These are phyloP conservation scores for Boletus insuetus DNA, from an alignment of 768 basidiomycete genomes.

Conservation along the genomic window DNA sequence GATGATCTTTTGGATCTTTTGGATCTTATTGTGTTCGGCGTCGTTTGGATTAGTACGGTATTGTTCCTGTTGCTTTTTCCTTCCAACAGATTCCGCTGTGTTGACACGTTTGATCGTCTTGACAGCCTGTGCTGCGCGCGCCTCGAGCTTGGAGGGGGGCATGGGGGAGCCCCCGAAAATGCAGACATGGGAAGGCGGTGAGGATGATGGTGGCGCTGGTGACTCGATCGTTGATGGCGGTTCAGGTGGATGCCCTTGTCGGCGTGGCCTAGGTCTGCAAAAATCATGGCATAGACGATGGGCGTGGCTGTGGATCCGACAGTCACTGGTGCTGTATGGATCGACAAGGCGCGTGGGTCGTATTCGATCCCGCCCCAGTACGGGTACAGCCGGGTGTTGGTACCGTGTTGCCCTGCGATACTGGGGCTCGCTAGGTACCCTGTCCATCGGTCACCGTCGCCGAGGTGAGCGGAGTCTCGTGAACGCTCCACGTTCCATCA, in stretches of 20 bases:
- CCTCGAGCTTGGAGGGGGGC: not conserved
- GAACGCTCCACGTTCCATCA: not conserved
- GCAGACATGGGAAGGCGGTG: not conserved
- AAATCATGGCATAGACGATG: not conserved
- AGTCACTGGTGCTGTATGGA: not conserved
- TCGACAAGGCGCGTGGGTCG: not conserved
- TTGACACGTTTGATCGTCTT: conserved; percentile 5
- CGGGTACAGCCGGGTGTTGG: not conserved
- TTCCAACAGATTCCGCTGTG: not conserved
- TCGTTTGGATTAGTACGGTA: not conserved
- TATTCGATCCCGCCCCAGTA: not conserved
- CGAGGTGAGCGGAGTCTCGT: not conserved
- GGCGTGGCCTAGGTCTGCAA: not conserved
- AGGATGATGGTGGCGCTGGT: not conserved
- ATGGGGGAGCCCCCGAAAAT: not conserved
- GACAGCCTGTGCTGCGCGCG: not conserved
- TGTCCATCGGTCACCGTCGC: not conserved
- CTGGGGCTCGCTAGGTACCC: not conserved
- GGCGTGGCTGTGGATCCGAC: not conserved
- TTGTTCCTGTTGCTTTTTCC: conserved; percentile 1
- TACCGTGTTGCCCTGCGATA: not conserved
- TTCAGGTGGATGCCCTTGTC: no score
- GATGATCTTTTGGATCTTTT: no score
- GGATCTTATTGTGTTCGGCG: not conserved
- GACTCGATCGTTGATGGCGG: no score